Conservation (phyloP, 305 asterid species). For the Fraxinus xanthoxyloides region DNA sequence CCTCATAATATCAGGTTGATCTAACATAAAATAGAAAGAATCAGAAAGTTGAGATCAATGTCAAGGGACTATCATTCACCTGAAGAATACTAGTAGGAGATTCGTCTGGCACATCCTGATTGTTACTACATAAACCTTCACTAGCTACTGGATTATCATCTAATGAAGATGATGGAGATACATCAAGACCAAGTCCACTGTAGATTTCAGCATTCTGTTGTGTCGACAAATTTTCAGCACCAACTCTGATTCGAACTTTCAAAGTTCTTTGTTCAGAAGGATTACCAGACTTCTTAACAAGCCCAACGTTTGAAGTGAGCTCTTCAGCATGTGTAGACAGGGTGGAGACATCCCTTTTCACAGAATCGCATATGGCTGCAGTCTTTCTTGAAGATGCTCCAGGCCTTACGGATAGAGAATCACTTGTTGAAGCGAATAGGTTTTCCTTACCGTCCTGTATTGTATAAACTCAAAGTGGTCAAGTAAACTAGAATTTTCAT, state of each 20-base stretch:
- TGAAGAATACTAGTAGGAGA: constrained; percentile 92
- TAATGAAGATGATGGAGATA: constrained; percentile 83
- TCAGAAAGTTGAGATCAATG: constrained; percentile 4
- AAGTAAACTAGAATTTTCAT: constrained; percentile 26
- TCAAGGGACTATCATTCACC: constrained; percentile 43
- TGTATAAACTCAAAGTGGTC: constrained; percentile 32
- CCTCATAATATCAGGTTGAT: neutral
- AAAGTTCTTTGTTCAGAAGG: constrained; percentile 63
- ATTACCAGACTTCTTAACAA: constrained; percentile 36
- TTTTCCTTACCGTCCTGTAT: constrained; percentile 65
- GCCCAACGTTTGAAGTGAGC: constrained; percentile 46
- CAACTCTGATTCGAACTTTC: constrained; percentile 80
- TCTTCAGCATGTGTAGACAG: constrained; percentile 43
- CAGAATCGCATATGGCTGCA: constrained; percentile 32
- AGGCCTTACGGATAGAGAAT: constrained; percentile 50
- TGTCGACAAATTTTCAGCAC: constrained; percentile 60
- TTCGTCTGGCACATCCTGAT: constrained; percentile 44
- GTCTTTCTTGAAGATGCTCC: constrained; percentile 50
- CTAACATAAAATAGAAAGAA: neutral
- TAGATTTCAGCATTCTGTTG: constrained; percentile 83
- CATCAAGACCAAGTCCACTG: constrained; percentile 91
- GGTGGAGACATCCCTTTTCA: constrained; percentile 38
- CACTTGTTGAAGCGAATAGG: constrained; percentile 51
- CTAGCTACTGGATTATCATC: constrained; percentile 63
- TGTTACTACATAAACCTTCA: constrained; percentile 48